Conservation (phyloP, 257 asterid genomes). For the Nicotiana sylvestris region DNA sequence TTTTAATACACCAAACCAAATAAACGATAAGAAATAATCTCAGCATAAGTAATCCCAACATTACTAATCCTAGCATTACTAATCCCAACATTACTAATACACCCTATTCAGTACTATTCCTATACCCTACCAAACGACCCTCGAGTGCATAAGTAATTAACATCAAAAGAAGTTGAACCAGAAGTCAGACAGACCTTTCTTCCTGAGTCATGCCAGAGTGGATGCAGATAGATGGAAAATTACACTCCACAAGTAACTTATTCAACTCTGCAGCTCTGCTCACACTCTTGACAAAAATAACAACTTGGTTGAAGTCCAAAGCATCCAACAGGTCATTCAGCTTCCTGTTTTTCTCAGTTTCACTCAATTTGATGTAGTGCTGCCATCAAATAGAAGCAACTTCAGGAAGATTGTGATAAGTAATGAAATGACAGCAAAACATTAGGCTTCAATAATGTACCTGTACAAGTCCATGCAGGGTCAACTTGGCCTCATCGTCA, state of each 20-base stretch:
- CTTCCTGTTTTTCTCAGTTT: slow-evolving; percentile 83
- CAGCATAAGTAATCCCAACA: no score
- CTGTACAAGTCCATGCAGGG: slow-evolving; percentile 98
- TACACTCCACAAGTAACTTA: slow-evolving; percentile 87
- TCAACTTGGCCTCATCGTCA: slow-evolving; percentile 96
- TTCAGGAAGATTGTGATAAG: neutral
- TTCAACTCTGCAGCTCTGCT: slow-evolving; percentile 86
- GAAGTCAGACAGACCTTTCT: slow-evolving; percentile 52
- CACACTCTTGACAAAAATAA: slow-evolving; percentile 88
- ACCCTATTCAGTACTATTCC: no score
- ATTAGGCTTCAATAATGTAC: slow-evolving; percentile 21
- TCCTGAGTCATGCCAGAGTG: slow-evolving; percentile 98
- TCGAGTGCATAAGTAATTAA: neutral
- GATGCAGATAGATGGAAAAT: slow-evolving; percentile 86
- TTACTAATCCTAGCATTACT: no score
- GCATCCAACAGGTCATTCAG: slow-evolving; percentile 90
- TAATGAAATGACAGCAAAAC: slow-evolving; percentile 38
- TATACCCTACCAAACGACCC: no score
- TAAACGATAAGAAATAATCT: no score
- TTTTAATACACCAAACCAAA: no score
- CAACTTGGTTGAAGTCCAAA: slow-evolving; percentile 88
- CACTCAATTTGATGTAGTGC: slow-evolving; percentile 97
- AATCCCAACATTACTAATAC: no score
- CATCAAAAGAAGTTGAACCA: neutral
- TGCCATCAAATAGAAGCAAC: slow-evolving; percentile 24